Evolutionary conservation across 345 rosid genomes (phyloP).

Genomic region (Acer campestre): DNA sequence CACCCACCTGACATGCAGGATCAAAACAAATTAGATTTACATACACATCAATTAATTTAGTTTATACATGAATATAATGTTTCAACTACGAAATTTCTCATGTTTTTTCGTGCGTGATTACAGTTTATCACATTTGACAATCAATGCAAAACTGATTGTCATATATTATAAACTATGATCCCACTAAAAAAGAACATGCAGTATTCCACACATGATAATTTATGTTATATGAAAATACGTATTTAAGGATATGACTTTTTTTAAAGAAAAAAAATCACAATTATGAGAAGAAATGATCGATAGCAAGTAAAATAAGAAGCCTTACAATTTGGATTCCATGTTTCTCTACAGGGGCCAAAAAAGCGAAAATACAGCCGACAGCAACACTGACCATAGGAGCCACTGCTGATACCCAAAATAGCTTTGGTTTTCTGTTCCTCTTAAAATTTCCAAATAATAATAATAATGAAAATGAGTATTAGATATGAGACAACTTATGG

Average conservation of each 20-base stretch:
- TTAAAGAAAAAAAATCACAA: neutral
- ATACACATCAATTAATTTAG: neutral
- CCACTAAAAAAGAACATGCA: no score
- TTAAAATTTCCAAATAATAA: slow-evolving; percentile 27
- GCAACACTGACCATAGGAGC: slow-evolving; percentile 77
- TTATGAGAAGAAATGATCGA: neutral
- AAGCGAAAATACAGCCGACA: slow-evolving; percentile 69
- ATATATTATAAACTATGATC: no score
- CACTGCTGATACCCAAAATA: slow-evolving; percentile 88
- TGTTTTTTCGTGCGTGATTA: no score
- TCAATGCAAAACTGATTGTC: no score
- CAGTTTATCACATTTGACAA: no score
- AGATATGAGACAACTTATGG: neutral
- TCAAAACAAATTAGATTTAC: neutral
- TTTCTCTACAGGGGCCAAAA: slow-evolving; percentile 49
- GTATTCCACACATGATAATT: no score
- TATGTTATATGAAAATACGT: no score
- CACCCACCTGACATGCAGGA: slow-evolving; percentile 60
- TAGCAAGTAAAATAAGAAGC: neutral
- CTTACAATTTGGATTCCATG: slow-evolving; percentile 78
- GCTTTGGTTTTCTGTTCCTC: slow-evolving; percentile 67
- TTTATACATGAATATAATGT: no score
- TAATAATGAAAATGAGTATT: neutral
- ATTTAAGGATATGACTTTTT: neutral
- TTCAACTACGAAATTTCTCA: no score